Conservation (phyloP, 371 early-diverging fungal species). For the Rhizopus sp. region DNA sequence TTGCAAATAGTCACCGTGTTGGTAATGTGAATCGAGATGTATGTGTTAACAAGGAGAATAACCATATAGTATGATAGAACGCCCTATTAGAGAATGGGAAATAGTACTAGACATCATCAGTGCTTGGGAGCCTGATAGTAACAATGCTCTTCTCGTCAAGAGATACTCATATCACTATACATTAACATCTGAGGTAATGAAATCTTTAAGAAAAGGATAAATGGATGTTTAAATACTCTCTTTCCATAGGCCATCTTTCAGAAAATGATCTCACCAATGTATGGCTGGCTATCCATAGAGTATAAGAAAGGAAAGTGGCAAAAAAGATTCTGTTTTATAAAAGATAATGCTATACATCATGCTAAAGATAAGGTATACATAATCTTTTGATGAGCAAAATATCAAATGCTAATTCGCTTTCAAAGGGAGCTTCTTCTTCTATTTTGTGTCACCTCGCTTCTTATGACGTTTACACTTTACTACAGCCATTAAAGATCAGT, state of each 20-base stretch:
- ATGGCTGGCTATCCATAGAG: slow-evolving; percentile 73
- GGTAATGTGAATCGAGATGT: slow-evolving; percentile 31
- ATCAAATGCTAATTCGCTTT: not conserved
- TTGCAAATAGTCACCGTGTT: slow-evolving; percentile 76
- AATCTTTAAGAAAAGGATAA: not conserved
- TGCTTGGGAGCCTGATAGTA: slow-evolving; percentile 76
- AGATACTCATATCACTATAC: slow-evolving; percentile 61
- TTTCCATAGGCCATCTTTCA: slow-evolving; percentile 32
- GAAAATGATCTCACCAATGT: slow-evolving; percentile 47
- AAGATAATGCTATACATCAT: slow-evolving; percentile 68
- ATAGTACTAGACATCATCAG: slow-evolving; percentile 76
- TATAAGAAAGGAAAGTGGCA: slow-evolving; percentile 79
- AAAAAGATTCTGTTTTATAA: slow-evolving; percentile 66
- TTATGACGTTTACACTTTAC: slow-evolving; percentile 81
- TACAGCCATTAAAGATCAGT: slow-evolving; percentile 51
- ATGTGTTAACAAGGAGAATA: not conserved
- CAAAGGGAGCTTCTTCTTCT: slow-evolving; percentile 24
- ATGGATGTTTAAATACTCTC: slow-evolving; percentile 21
- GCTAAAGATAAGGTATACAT: slow-evolving; percentile 71
- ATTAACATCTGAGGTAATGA: slow-evolving; percentile 48
- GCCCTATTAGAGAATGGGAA: slow-evolving; percentile 91
- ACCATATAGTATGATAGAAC: slow-evolving; percentile 53
- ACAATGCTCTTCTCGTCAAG: slow-evolving; percentile 77
- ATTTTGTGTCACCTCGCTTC: slow-evolving; percentile 70
- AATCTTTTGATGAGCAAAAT: not conserved